Evolutionary conservation across 139 green algal species (phyloP).

Genomic region (Closterium sp.): DNA sequence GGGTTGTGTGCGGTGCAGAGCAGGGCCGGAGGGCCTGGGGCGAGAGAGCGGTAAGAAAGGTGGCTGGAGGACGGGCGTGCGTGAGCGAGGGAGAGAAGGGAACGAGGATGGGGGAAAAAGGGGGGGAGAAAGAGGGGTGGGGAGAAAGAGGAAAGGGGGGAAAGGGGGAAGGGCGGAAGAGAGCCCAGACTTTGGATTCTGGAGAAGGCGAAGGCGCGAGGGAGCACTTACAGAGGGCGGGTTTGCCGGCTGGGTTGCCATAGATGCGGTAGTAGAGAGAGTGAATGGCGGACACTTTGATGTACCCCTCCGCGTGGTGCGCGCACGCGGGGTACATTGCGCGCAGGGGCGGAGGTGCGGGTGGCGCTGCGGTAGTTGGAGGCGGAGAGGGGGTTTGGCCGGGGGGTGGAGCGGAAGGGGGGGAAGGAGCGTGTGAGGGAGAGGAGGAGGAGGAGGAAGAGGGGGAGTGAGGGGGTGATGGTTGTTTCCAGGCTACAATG

Average conservation of each 20-base stretch:
- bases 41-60: background rate
- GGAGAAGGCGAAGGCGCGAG: background rate
- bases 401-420: background rate
- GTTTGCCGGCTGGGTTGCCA: conserved; percentile 33
- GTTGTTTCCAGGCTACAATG: background rate
- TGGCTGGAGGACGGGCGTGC: background rate
- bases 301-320: conserved; percentile 2
- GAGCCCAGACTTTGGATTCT: background rate
- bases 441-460: background rate
- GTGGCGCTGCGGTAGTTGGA: background rate
- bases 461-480: background rate
- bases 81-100: background rate
- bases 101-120: background rate
- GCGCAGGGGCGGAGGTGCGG: background rate
- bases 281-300: conserved; percentile 27
- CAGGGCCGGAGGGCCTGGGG: background rate
- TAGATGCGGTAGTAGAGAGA: conserved; percentile 42
- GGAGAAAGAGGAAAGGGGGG: too few relatives aligned
- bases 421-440: background rate
- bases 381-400: background rate
- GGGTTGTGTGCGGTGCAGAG: too few relatives aligned
- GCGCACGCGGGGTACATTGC: conserved; percentile 1
- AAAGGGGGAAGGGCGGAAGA: background rate
- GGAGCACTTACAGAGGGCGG: conserved; percentile 14
- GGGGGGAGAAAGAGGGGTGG: background rate